Base-by-base conservation (phyloP, 768 basidiomycete genomes). In the Leucosporidium scottii region DNA sequence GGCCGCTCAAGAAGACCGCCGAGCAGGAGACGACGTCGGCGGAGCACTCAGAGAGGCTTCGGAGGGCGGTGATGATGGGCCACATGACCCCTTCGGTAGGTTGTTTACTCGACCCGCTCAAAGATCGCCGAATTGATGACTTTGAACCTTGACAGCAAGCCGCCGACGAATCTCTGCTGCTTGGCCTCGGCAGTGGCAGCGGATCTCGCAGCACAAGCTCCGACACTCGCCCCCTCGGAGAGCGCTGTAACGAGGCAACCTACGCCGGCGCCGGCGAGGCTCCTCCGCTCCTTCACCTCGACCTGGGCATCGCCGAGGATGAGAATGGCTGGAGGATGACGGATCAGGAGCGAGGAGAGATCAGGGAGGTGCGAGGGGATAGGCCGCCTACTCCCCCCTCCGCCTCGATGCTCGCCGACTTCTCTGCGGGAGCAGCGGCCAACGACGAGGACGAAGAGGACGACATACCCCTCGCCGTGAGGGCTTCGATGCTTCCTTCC, bases 391-490 rank as follows among this genome's bases (percentile, higher is more conserved):
- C 39, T 44, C 39, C 39, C n/a, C 51, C 51, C 15, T 53, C 51
- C 9, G 8, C 27, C n/a, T 27, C 27, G 21, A 3, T 17, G 23
- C n/a, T 9, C 5, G 2, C 21, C 3, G 51, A 27, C 5, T n/a
- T 1, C 23, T 66, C 65, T 39, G 44, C 28, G 28, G 59, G 7
- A 21, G 48, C 36, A 20, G 20, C 25, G 31, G 3, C 15, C 30
- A 25, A 30, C 27, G 4, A 25, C 39, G 47, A 27, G 28, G 44
- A 48, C 20, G 51, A 55, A 17, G 50, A 56, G 49, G 69, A 70
- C 54, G 69, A 70, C 51, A 25, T 36, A 4, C 68, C 68, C 13
- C 57, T 69, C 28, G 68, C 64, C 39, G 6, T 44, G 39, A 44
- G 39, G 39, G 39, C 39, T 44, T 44, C 39, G 39, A 44, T 44